Base-by-base conservation (phyloP, 345 rosid genomes). In the Bruguiera parviflora region DNA sequence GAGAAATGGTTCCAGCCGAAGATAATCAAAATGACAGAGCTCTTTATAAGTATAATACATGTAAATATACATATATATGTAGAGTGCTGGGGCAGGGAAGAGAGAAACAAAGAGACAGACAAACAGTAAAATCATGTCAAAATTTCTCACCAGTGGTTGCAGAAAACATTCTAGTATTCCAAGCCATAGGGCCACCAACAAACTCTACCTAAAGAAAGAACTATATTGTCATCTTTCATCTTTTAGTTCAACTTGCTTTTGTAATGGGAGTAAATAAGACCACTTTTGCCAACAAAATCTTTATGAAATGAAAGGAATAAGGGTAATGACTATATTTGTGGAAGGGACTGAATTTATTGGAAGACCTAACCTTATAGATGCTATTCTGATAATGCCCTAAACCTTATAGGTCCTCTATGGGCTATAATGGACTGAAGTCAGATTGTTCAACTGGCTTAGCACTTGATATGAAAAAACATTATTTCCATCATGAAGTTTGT, bases 121-220 rank as follows among this genome's bases (percentile, higher is more conserved):
- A 4, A 32, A 56, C 13, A 46, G 39, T 33, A 57, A 49, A 4
- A 22, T 43, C 1, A 75, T 27, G 37, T 56, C 31, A 8, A 58
- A 72, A 8, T 52, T 67, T 56, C 75, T 58, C 68, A 94, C 98
- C 96, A 31, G 97, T 88, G 66, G 92, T 86, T 39, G 98, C 98
- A 74, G 98, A 80, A 75, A 89, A 94, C 11, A 66, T 75, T 61
- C 95, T 90, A 27, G 97, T 89, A 83, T 88, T 86, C 97, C 98
- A 94, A 63, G 97, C 92, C 97, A 94, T 88, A 20, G 90, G 92
- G 31, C 97, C 98, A 28, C 98, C 97, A 21, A 91, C 97, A 79
- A 94, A 94, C 80, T 94, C 98, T 58, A 94, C 97, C 98, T 94
- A 66, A 55, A 71, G 21, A 55, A 43, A 53, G 58, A 64, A 31